These are phyloP conservation scores for Flaveria linearis DNA, from an alignment of 129 eudicot genomes.

Conservation along the genomic window DNA sequence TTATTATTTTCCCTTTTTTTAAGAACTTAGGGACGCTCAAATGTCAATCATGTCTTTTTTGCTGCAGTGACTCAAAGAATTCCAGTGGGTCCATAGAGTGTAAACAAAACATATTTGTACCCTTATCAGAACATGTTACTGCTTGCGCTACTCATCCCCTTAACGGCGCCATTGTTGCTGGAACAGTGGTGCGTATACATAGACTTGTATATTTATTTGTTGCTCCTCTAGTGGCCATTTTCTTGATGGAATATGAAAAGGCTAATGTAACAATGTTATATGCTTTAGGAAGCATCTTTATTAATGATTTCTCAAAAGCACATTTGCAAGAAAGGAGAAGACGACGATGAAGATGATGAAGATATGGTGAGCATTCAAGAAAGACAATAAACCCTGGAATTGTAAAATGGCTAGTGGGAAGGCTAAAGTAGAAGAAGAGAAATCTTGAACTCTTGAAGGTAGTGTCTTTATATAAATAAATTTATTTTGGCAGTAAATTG, in stretches of 20 bases:
- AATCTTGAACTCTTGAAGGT: neutral
- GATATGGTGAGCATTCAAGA: neutral
- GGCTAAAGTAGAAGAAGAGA: conserved; percentile 2
- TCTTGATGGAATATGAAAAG: conserved; percentile 5
- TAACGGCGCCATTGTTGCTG: conserved; percentile 74
- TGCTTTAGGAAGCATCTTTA: conserved; percentile 58
- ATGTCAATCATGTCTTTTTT: conserved; percentile 10
- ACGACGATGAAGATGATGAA: neutral
- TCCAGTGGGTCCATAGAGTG: conserved; percentile 23
- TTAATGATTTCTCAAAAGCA: conserved; percentile 57
- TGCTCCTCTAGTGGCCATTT: neutral
- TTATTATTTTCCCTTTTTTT: neutral
- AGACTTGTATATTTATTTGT: neutral
- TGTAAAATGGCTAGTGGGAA: conserved; percentile 1
- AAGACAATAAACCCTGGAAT: conserved; percentile 2
- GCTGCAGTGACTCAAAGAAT: conserved; percentile 52
- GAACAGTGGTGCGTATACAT: conserved; percentile 61
- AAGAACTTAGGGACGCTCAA: neutral
- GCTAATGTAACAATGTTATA: conserved; percentile 18
- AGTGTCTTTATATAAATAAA: conserved; percentile 2
- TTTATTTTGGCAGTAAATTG: neutral
- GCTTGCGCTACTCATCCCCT: conserved; percentile 86
- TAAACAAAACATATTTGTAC: conserved; percentile 58
- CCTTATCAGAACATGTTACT: conserved; percentile 60
- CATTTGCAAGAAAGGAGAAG: conserved; percentile 35